Percentiles rank a stretch among this genome's conserved stretches.
phyloP scores from a whole-genome alignment of 257 asterid species.

The Gentiana straminea region DNA sequence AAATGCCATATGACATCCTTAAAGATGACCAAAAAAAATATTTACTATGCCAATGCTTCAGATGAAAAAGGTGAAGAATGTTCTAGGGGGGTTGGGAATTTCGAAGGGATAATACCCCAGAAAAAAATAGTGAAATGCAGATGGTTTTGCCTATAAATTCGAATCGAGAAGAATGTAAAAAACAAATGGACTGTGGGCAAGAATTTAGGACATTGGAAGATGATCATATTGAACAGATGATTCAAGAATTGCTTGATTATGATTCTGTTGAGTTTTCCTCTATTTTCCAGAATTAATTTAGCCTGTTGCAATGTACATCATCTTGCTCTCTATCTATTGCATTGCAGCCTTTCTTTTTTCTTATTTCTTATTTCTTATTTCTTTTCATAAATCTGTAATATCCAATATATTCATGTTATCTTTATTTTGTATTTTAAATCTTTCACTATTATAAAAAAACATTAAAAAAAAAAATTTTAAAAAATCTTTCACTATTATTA shows the following conservation, averaged over 20 bases:
- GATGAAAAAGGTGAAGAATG: conserved; percentile 3
- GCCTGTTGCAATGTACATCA: neutral
- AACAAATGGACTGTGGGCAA: conserved; percentile 10
- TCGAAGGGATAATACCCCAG: conserved; percentile 1
- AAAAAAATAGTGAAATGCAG: conserved; percentile 8
- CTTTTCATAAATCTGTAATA: no score
- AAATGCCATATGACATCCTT: conserved; percentile 55
- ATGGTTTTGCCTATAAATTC: conserved; percentile 7
- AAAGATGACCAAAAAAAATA: conserved; percentile 25
- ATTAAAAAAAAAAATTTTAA: no score
- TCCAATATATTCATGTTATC: no score
- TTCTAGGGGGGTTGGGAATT: neutral
- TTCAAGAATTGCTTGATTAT: conserved; percentile 50
- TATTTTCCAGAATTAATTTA: conserved; percentile 16
- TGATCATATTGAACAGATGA: conserved; percentile 65
- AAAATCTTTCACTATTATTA: no score
- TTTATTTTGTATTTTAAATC: no score
- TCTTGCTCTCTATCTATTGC: neutral
- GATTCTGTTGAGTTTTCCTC: conserved; percentile 47
- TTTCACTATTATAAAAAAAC: no score
- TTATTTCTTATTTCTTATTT: no score
- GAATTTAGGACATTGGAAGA: conserved; percentile 41
- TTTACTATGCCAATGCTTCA: neutral
- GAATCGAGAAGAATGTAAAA: conserved; percentile 2
- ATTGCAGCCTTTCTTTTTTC: neutral